A percentile compares a stretch with the other conserved stretches of the same genome.
phyloP scores from a whole-genome alignment of 139 green algal genomes.

The Diplosphaera chodatii region DNA sequence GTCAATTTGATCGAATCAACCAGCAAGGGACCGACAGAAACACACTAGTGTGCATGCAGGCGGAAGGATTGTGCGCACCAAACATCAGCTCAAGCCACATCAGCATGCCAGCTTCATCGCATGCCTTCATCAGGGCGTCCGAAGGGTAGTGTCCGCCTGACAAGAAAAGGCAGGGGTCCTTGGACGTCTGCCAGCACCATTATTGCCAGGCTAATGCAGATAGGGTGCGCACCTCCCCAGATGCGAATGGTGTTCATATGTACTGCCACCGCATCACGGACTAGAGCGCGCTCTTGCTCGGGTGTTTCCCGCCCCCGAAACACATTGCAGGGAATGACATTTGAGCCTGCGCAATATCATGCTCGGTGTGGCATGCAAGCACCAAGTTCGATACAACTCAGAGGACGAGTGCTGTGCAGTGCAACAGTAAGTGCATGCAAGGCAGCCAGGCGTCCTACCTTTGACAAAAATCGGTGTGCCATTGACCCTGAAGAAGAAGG shows the following conservation, averaged over 20 bases:
- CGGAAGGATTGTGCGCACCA: no score
- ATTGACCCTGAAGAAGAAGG: constrained; percentile 71
- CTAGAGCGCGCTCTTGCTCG: constrained; percentile 21
- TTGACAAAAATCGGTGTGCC: constrained; percentile 52
- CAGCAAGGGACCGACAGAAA: no score
- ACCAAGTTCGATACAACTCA: no score
- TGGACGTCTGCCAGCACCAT: no score
- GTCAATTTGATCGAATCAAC: no score
- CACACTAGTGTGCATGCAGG: no score
- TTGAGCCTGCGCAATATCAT: constrained; percentile 51
- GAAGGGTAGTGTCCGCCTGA: constrained; percentile 25
- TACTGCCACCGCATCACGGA: constrained; percentile 35
- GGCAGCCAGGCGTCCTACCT: no score
- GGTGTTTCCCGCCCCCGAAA: constrained; percentile 24
- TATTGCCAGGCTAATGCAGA: no score
- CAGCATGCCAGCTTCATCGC: constrained; percentile 61
- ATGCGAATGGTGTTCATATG: constrained; percentile 80
- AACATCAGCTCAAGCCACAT: constrained; percentile 72
- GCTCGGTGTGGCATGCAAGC: no score
- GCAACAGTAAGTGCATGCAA: no score
- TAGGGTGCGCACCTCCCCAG: constrained; percentile 50
- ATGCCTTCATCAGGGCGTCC: constrained; percentile 60
- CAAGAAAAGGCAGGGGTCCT: no score
- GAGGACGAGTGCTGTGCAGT: no score
- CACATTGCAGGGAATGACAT: constrained; percentile 60